Conservation (phyloP, 768 basidiomycete species). For the Leccinum disarticulatum region DNA sequence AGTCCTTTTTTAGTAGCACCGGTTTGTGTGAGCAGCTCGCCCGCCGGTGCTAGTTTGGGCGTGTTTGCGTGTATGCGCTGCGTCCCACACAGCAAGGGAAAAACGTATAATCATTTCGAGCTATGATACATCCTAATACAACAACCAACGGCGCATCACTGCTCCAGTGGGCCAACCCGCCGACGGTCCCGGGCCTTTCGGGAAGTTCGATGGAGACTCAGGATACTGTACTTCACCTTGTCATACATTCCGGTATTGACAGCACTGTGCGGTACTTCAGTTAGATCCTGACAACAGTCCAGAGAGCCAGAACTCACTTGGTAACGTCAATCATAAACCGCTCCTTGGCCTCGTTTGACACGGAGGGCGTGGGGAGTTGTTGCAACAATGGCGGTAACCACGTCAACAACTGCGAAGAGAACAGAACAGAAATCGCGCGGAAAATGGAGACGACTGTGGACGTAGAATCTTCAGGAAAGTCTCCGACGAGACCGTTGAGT, state of each 20-base stretch:
- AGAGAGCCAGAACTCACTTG: slow-evolving; percentile 49
- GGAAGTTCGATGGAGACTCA: slow-evolving; percentile 68
- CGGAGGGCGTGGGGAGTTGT: slow-evolving; percentile 58
- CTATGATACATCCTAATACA: slow-evolving; percentile 15
- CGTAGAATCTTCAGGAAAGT: slow-evolving; percentile 85
- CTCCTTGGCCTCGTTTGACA: slow-evolving; percentile 64
- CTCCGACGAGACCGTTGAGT: slow-evolving; percentile 76
- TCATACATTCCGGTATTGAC: slow-evolving; percentile 66
- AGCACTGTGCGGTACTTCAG: slow-evolving; percentile 44
- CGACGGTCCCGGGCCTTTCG: slow-evolving; percentile 71
- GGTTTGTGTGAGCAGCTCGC: slow-evolving; percentile 15
- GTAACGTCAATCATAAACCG: slow-evolving; percentile 75
- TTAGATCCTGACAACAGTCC: slow-evolving; percentile 1
- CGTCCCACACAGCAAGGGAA: not conserved
- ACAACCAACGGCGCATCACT: slow-evolving; percentile 17
- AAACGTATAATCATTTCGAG: slow-evolving; percentile 17
- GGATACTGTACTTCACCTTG: slow-evolving; percentile 79
- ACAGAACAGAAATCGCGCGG: slow-evolving; percentile 62
- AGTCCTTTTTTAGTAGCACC: slow-evolving; percentile 7
- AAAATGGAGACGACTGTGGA: slow-evolving; percentile 76
- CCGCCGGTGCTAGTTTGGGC: slow-evolving; percentile 26
- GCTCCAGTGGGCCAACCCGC: slow-evolving; percentile 33
- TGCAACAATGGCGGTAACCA: slow-evolving; percentile 77
- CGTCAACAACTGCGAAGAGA: slow-evolving; percentile 63
- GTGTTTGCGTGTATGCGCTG: slow-evolving; percentile 18